Percentiles rank a stretch among this genome's conserved stretches.
Conservation (phyloP, 2,329 filamentous ascomycete genomes). For the Arthroderma sp. region DNA sequence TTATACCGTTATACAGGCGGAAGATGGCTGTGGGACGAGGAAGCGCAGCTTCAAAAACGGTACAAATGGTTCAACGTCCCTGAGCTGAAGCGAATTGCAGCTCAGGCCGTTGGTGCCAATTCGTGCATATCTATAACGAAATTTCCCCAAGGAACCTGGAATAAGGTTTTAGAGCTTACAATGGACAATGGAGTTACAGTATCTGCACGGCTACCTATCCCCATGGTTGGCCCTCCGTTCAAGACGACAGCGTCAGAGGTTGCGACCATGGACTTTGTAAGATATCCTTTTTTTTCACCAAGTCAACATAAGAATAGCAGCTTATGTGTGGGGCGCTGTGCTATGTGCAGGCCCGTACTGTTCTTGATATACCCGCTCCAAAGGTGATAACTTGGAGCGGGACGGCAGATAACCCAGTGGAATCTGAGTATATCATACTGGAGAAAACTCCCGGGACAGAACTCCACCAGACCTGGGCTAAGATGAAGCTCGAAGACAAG, state of each 20-base stretch:
- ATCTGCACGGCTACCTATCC: constrained; percentile 13
- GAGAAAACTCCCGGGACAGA: constrained; percentile 23
- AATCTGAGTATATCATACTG: constrained; percentile 20
- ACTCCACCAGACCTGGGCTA: constrained; percentile 22
- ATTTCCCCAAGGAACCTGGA: constrained; percentile 28
- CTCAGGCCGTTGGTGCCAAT: constrained; percentile 18
- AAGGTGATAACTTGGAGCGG: background rate
- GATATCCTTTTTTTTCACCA: background rate
- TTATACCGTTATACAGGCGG: constrained; percentile 22
- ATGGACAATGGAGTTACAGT: constrained; percentile 18
- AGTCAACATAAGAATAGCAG: background rate
- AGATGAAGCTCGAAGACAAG: constrained; percentile 19
- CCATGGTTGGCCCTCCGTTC: constrained; percentile 10
- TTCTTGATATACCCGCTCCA: constrained; percentile 5
- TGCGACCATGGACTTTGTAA: constrained; percentile 16
- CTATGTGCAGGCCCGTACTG: constrained; percentile 10
- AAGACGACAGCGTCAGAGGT: constrained; percentile 14
- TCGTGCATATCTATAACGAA: constrained; percentile 28
- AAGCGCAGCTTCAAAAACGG: constrained; percentile 20
- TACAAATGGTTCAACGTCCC: constrained; percentile 25
- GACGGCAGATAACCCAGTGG: constrained; percentile 11
- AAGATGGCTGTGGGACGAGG: constrained; percentile 26
- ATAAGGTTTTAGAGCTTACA: constrained; percentile 25
- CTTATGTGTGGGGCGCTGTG: background rate
- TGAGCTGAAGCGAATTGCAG: constrained; percentile 23